Conservation (phyloP, 2,329 filamentous ascomycete genomes). For the Exophiala bonariae region DNA sequence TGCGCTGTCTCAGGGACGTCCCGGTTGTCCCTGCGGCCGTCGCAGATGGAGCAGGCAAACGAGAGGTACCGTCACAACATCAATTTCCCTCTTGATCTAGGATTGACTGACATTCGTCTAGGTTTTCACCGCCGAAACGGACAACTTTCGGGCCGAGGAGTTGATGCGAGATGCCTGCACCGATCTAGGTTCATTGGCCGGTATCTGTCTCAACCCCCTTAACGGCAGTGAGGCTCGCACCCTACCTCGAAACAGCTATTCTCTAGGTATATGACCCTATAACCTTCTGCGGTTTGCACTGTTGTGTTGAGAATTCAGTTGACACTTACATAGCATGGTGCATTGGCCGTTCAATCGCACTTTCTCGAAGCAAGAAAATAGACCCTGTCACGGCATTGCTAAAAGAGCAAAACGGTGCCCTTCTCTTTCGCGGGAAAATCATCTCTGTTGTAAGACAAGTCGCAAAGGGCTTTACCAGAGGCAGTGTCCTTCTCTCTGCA, state of each 20-base stretch:
- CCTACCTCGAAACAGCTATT: slow-evolving; percentile 6
- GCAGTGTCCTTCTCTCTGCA: slow-evolving; percentile 2
- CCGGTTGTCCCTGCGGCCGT: slow-evolving; percentile 39
- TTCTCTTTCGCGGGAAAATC: slow-evolving; percentile 4
- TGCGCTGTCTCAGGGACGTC: slow-evolving; percentile 4
- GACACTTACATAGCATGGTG: slow-evolving; percentile 4
- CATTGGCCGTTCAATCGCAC: slow-evolving; percentile 3
- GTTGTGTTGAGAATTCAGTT: slow-evolving; percentile 2
- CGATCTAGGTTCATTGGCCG: slow-evolving; percentile 4
- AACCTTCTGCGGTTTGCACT: slow-evolving; percentile 2
- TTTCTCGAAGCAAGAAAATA: slow-evolving; percentile 2
- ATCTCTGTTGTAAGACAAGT: slow-evolving; percentile 2
- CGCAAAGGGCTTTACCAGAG: slow-evolving; percentile 6
- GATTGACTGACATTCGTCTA: slow-evolving; percentile 1
- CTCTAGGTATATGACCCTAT: neutral
- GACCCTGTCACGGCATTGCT: neutral
- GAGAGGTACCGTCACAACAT: slow-evolving; percentile 31
- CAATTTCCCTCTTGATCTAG: slow-evolving; percentile 1
- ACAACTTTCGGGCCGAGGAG: slow-evolving; percentile 6
- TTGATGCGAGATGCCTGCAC: slow-evolving; percentile 3
- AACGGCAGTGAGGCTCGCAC: slow-evolving; percentile 3
- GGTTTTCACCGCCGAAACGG: slow-evolving; percentile 2
- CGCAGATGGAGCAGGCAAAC: slow-evolving; percentile 79
- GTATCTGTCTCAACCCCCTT: slow-evolving; percentile 3
- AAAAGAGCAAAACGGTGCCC: slow-evolving; percentile 3